A percentile compares a stretch with the other conserved stretches of the same genome.
Conservation (phyloP, 768 basidiomycete genomes). For the Kwoniella newhampshirensis region DNA sequence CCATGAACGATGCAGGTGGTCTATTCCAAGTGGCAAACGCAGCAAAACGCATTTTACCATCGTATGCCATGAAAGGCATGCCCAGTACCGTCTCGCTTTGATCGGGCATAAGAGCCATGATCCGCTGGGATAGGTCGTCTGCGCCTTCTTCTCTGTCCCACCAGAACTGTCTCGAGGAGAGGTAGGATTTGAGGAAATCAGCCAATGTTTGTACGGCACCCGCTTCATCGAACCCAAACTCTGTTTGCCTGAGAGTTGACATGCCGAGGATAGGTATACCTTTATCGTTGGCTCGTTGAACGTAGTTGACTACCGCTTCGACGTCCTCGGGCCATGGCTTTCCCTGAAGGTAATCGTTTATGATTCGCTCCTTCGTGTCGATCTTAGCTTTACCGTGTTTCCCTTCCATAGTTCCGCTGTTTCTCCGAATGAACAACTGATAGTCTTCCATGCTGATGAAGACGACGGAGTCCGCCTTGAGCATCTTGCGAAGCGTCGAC, state of each 20-base stretch:
- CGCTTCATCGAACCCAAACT: slow-evolving; percentile 18
- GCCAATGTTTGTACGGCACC: slow-evolving; percentile 14
- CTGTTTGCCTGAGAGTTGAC: neutral
- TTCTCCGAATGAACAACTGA: slow-evolving; percentile 35
- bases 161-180: slow-evolving; percentile 36
- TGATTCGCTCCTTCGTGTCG: slow-evolving; percentile 19
- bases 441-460: slow-evolving; percentile 44
- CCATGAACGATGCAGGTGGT: slow-evolving; percentile 32
- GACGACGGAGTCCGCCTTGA: slow-evolving; percentile 40
- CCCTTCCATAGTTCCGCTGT: neutral
- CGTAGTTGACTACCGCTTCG: slow-evolving; percentile 39
- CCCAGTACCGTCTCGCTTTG: slow-evolving; percentile 29
- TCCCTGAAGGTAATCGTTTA: slow-evolving; percentile 31
- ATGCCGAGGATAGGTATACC: slow-evolving; percentile 20
- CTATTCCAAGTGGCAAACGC: slow-evolving; percentile 43
- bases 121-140: slow-evolving; percentile 21
- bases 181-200: slow-evolving; percentile 24
- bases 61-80: slow-evolving; percentile 27
- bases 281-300: slow-evolving; percentile 2
- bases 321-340: slow-evolving; percentile 32
- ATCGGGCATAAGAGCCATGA: slow-evolving; percentile 38
- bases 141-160: slow-evolving; percentile 31
- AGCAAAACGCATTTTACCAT: slow-evolving; percentile 37
- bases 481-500: slow-evolving; percentile 29
- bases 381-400: slow-evolving; percentile 16